Evolutionary conservation across 139 green algal genomes (phyloP).

Genomic region (Diplosphaera chodatii): DNA sequence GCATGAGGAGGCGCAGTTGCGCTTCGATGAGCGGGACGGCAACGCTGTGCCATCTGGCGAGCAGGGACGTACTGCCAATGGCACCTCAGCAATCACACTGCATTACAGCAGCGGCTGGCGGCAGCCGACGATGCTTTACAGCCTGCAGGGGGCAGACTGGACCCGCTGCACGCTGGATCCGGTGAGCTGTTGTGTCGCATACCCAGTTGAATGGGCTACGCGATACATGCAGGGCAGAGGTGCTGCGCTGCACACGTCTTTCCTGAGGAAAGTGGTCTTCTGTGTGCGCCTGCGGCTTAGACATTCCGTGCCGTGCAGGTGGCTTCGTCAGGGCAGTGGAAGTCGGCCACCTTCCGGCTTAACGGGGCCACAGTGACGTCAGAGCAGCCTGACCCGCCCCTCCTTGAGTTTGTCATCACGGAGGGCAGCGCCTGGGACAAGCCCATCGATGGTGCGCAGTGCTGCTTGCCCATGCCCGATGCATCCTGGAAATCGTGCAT

Average conservation of each 20-base stretch:
- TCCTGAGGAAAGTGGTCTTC: no score
- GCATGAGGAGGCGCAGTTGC: neutral
- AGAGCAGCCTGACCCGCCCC: neutral
- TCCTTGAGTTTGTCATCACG: slow-evolving; percentile 68
- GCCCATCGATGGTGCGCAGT: slow-evolving; percentile 29
- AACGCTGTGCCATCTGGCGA: no score
- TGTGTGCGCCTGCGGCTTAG: no score
- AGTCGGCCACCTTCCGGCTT: neutral
- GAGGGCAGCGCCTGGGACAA: slow-evolving; percentile 54
- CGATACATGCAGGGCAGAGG: no score
- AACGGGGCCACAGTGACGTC: neutral
- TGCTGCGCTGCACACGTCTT: no score
- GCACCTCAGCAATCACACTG: neutral
- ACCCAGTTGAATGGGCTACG: no score
- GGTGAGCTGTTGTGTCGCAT: neutral
- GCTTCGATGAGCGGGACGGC: neutral
- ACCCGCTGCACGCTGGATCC: neutral
- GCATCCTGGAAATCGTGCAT: no score
- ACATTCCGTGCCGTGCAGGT: neutral
- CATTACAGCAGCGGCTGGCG: neutral
- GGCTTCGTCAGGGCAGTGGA: neutral
- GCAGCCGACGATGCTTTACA: neutral
- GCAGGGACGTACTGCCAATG: neutral
- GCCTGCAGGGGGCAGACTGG: neutral
- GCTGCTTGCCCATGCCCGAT: no score